Evolutionary conservation across 2,329 filamentous ascomycete genomes (phyloP), one percentile per base, ranked within the genome.

Genomic region (Ilyonectria destructans): DNA sequence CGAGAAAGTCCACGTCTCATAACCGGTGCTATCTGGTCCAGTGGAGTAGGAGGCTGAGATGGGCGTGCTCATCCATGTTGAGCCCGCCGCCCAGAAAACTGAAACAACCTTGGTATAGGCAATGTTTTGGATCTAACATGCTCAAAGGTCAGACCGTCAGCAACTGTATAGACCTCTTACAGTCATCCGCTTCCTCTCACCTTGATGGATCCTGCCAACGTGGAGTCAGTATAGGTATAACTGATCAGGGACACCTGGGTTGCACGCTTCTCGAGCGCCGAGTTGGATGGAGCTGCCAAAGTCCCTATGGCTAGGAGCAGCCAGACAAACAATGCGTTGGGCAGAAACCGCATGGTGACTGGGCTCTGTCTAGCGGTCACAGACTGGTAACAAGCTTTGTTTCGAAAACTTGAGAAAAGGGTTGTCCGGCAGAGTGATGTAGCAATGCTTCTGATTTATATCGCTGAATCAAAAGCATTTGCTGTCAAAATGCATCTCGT

Each of bases 21-120:
- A 56, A 40, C 54, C 54, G 33, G n/a, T 56, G 54, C 33, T 56
- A 26, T 56, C 54, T 56, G 54, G 54, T 23, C 54, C 54, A 2
- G 35, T 43, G 17, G 54, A 56, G 21, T 56, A 56, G 33, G 54
- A 56, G 1, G 54, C 54, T n/a, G 54, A 56, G 54, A 56, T 56
- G 35, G 54, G 54, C 35, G 54, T 56, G 54, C 54, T 56, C 35
- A 26, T 43, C 54, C 54, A 56, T 43, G 54, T 43, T 56, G 54
- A 56, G 35, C 35, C 54, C 10, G 19, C 54, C 10, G 54, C 54
- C 54, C 54, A 56, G 54, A 43, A 56, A 40, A 56, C 54, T 21
- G 54, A 56, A 23, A 56, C 54, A 40, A 56, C 54, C 15, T 56
- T 56, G 19, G 54, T n/a, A 43, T 56, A 56, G 35, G 54, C 54